Evolutionary conservation across 306 rosid species (phyloP).

Genomic region (Cercis canadensis): DNA sequence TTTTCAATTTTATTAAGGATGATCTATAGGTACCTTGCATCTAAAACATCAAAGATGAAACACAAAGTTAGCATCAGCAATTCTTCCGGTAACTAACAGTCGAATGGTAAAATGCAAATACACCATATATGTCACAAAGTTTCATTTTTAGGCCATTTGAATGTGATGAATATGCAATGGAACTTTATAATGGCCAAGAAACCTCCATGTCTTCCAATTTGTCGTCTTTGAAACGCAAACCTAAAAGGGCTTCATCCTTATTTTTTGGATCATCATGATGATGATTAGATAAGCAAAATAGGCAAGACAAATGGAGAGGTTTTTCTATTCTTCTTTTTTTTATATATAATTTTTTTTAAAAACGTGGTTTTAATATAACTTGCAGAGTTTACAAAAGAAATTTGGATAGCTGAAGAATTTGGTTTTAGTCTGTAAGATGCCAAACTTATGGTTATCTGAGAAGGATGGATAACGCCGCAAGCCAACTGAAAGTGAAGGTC

Average conservation of each 20-base stretch:
- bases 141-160: slow-evolving; percentile 35
- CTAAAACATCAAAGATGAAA: slow-evolving; percentile 22
- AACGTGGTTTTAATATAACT: slow-evolving; percentile 29
- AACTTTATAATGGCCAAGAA: slow-evolving; percentile 25
- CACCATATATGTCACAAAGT: slow-evolving; percentile 20
- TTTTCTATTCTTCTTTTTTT: background rate
- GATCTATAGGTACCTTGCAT: slow-evolving; percentile 23
- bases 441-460: slow-evolving; percentile 53
- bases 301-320: too few relatives aligned
- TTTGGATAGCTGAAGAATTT: slow-evolving; percentile 31
- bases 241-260: background rate
- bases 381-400: slow-evolving; percentile 17
- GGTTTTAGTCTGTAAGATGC: slow-evolving; percentile 43
- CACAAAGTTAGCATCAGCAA: slow-evolving; percentile 29
- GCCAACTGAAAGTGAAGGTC: slow-evolving; percentile 60
- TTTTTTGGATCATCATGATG: background rate
- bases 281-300: background rate
- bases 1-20: too few relatives aligned
- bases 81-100: slow-evolving; percentile 38
- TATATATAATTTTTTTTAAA: background rate
- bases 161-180: slow-evolving; percentile 14
- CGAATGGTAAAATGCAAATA: slow-evolving; percentile 42
- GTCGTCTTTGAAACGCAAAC: slow-evolving; percentile 5
- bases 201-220: background rate
- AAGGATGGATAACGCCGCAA: slow-evolving; percentile 50